Evolutionary conservation across 2,329 filamentous ascomycete species (phyloP).

Genomic region (Venturia carpophila): DNA sequence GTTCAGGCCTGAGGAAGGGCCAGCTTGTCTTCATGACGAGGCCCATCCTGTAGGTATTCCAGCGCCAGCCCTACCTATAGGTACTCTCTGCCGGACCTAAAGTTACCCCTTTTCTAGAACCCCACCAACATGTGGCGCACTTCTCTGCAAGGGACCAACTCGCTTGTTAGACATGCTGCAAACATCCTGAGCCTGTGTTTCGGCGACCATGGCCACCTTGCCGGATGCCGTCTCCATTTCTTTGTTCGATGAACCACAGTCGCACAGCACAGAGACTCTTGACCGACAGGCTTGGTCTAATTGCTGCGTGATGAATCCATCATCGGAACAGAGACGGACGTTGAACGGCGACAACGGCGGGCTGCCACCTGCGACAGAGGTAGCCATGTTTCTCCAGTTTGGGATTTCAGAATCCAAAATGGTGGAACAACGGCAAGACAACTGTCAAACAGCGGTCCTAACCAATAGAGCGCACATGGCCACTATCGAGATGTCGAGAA

Average conservation of each 20-base stretch:
- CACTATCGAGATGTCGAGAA: too few relatives aligned
- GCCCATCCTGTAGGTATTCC: not conserved
- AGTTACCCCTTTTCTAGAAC: not conserved
- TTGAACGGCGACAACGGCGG: too few relatives aligned
- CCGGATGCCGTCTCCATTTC: not conserved
- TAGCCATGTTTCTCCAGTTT: too few relatives aligned
- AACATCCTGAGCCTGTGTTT: not conserved
- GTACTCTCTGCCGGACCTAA: constrained; percentile 2
- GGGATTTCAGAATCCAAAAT: too few relatives aligned
- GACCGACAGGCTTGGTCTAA: not conserved
- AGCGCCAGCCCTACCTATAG: not conserved
- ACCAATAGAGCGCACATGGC: too few relatives aligned
- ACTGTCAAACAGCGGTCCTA: too few relatives aligned
- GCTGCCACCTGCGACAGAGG: too few relatives aligned
- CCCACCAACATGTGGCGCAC: not conserved
- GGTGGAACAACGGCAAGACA: too few relatives aligned
- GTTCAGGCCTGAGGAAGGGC: too few relatives aligned
- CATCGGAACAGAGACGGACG: too few relatives aligned
- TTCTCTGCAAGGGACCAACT: not conserved
- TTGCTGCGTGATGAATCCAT: not conserved
- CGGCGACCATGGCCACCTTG: too few relatives aligned
- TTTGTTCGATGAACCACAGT: not conserved
- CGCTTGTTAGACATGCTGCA: not conserved
- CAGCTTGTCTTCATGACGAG: not conserved
- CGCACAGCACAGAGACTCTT: not conserved